Conservation (phyloP, 148 eudicot genomes). For the Heliamphora exappendiculata region DNA sequence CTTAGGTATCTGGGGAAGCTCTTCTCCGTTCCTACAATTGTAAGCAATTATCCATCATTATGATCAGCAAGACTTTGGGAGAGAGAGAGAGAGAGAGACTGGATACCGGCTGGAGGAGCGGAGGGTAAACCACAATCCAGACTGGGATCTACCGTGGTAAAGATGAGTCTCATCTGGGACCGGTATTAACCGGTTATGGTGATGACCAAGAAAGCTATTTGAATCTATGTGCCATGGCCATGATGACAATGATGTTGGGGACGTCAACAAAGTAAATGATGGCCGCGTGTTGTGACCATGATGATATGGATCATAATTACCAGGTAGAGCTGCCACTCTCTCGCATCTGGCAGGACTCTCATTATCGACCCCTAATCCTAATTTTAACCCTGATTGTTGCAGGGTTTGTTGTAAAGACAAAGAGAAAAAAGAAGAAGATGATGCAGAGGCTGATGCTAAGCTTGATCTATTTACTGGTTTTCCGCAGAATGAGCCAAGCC, state of each 20-base stretch:
- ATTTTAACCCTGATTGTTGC: background rate
- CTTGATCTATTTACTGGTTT: background rate
- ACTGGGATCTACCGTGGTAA: background rate
- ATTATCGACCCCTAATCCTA: constrained; percentile 3
- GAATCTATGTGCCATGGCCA: background rate
- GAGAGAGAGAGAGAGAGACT: background rate
- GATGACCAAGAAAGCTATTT: background rate
- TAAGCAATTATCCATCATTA: background rate
- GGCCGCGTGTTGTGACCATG: background rate
- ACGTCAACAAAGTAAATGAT: background rate
- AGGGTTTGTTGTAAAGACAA: background rate
- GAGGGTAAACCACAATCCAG: background rate
- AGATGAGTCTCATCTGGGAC: background rate
- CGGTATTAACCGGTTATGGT: background rate
- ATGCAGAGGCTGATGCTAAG: too few relatives aligned
- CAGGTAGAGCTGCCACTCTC: too few relatives aligned
- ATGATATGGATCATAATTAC: background rate
- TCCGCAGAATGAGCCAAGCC: background rate
- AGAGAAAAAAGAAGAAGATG: background rate
- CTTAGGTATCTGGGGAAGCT: constrained; percentile 2
- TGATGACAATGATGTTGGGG: background rate
- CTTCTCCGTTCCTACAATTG: background rate
- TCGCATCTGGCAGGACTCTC: background rate
- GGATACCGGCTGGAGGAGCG: constrained; percentile 4
- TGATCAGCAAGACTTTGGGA: background rate